phyloP scores from a whole-genome alignment of 164 flowering plant genomes.

The Kingdonia uniflora region DNA sequence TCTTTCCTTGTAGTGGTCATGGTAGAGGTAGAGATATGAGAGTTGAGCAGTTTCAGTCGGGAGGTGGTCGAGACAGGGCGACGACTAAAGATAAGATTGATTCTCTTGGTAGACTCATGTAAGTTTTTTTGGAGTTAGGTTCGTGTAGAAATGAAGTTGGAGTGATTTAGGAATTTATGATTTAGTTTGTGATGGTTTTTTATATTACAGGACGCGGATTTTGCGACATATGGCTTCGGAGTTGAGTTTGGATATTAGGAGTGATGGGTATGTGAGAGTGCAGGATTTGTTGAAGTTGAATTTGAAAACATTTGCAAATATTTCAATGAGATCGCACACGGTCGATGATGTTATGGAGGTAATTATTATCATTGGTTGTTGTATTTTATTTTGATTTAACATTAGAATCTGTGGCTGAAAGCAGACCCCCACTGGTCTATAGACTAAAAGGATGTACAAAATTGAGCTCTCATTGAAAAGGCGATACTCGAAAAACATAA shows the following conservation, averaged over 20 bases:
- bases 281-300: slow-evolving; percentile 62
- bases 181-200: background rate
- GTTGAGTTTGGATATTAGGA: slow-evolving; percentile 59
- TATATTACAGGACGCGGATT: slow-evolving; percentile 50
- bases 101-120: slow-evolving; percentile 34
- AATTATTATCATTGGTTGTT: no score
- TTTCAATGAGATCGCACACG: slow-evolving; percentile 55
- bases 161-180: background rate
- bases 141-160: background rate
- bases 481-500: no score
- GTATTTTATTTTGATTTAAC: no score
- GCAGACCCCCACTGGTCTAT: no score
- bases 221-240: slow-evolving; percentile 85
- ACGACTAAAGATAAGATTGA: slow-evolving; percentile 18
- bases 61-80: slow-evolving; percentile 24
- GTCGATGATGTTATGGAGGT: slow-evolving; percentile 81
- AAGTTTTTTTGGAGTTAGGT: slow-evolving; percentile 1
- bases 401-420: no score
- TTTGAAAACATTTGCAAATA: slow-evolving; percentile 61
- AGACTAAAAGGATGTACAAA: no score
- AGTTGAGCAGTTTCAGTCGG: slow-evolving; percentile 20
- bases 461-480: no score
- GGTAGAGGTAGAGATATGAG: slow-evolving; percentile 18
- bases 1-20: slow-evolving; percentile 3
- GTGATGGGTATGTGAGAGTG: slow-evolving; percentile 80